Evolutionary conservation across 2,329 filamentous ascomycete species (phyloP).

Genomic region (Fusarium solani-melongenae): DNA sequence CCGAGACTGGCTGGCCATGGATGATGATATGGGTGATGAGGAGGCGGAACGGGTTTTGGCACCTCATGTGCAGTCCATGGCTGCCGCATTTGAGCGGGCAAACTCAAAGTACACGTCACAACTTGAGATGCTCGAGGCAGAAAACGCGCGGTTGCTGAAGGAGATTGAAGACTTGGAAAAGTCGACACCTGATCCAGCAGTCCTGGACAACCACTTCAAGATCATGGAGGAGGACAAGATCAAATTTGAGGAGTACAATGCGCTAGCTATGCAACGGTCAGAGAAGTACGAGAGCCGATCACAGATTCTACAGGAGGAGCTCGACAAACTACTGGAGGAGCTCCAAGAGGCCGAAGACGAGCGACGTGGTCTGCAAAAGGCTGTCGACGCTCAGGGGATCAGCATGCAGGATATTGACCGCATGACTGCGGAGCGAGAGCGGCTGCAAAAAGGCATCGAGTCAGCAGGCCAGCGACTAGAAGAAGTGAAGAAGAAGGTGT

Average conservation of each 20-base stretch:
- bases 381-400: slow-evolving; percentile 92
- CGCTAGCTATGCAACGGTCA: slow-evolving; percentile 82
- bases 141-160: slow-evolving; percentile 81
- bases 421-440: slow-evolving; percentile 95
- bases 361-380: slow-evolving; percentile 79
- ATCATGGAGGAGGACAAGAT: slow-evolving; percentile 94
- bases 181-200: slow-evolving; percentile 82
- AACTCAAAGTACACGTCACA: slow-evolving; percentile 89
- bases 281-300: slow-evolving; percentile 89
- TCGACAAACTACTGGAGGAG: slow-evolving; percentile 81
- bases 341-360: slow-evolving; percentile 86
- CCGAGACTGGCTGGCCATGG: slow-evolving; percentile 91
- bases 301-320: slow-evolving; percentile 85
- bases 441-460: slow-evolving; percentile 89
- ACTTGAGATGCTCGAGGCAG: slow-evolving; percentile 85
- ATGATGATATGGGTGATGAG: slow-evolving; percentile 89
- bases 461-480: slow-evolving; percentile 80
- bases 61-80: slow-evolving; percentile 90
- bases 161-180: slow-evolving; percentile 93
- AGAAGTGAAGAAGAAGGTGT: slow-evolving; percentile 83
- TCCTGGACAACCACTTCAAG: slow-evolving; percentile 89
- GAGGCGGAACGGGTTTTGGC: slow-evolving; percentile 81
- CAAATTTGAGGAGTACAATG: slow-evolving; percentile 97
- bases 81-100: slow-evolving; percentile 82
- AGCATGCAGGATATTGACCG: slow-evolving; percentile 99